phyloP scores from a whole-genome alignment of 306 rosid species.

The Lathyrus aphaca region DNA sequence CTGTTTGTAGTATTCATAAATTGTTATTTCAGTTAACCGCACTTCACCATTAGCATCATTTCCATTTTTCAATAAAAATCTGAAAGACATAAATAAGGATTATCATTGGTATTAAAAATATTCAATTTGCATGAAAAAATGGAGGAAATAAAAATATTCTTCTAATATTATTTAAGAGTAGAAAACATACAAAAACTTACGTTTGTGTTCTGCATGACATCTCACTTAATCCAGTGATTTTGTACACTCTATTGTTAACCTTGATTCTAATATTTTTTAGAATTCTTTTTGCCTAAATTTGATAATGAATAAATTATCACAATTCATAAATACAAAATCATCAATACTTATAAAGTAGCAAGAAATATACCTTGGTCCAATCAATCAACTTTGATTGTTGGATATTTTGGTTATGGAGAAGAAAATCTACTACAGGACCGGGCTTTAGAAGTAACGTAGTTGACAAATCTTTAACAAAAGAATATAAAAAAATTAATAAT shows the following conservation, averaged over 20 bases:
- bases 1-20: slow-evolving; percentile 40
- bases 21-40: slow-evolving; percentile 39
- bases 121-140: background rate
- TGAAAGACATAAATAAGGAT: background rate
- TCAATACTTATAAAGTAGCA: background rate
- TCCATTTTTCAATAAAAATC: slow-evolving; percentile 36
- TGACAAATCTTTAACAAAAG: slow-evolving; percentile 49
- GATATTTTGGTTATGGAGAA: slow-evolving; percentile 44
- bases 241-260: slow-evolving; percentile 46
- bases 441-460: slow-evolving; percentile 53
- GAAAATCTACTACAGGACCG: slow-evolving; percentile 55
- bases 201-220: slow-evolving; percentile 46
- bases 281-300: slow-evolving; percentile 48
- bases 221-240: slow-evolving; percentile 63
- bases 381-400: slow-evolving; percentile 35
- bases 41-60: slow-evolving; percentile 41
- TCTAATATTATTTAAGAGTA: background rate
- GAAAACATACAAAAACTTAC: slow-evolving; percentile 24
- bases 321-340: background rate
- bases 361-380: slow-evolving; percentile 50
- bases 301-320: background rate
- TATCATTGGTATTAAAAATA: background rate
- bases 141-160: background rate
- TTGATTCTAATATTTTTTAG: slow-evolving; percentile 49
- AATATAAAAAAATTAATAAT: slow-evolving; percentile 6